Conservation (phyloP, 768 basidiomycete species). For the Lactarius tabidus region DNA sequence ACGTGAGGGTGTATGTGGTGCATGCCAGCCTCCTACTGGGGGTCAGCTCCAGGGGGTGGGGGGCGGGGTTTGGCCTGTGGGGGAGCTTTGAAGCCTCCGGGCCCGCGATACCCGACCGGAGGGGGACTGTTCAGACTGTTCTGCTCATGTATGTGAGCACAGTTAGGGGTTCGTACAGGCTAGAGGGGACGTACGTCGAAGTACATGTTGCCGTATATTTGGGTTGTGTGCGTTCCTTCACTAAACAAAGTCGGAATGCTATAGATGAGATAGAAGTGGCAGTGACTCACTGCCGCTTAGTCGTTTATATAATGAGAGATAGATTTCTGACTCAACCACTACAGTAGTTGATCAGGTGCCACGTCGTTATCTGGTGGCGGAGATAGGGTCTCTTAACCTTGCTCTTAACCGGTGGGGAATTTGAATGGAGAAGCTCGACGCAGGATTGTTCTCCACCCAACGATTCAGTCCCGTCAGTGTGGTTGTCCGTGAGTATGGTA, state of each 20-base stretch:
- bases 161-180: too few relatives aligned
- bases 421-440: too few relatives aligned
- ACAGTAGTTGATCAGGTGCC: too few relatives aligned
- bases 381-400: too few relatives aligned
- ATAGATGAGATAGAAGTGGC: neutral
- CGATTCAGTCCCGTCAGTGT: too few relatives aligned
- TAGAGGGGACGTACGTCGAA: slow-evolving; percentile 9
- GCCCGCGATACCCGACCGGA: slow-evolving; percentile 27
- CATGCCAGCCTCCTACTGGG: slow-evolving; percentile 54
- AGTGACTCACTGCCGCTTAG: too few relatives aligned
- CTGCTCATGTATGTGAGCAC: neutral
- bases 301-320: neutral
- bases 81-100: slow-evolving; percentile 34
- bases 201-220: slow-evolving; percentile 7
- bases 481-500: too few relatives aligned
- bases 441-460: too few relatives aligned
- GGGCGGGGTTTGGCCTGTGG: slow-evolving; percentile 37
- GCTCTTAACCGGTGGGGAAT: too few relatives aligned
- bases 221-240: neutral
- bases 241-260: neutral
- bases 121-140: slow-evolving; percentile 2
- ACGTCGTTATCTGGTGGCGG: too few relatives aligned
- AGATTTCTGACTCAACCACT: too few relatives aligned
- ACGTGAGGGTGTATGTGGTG: neutral
- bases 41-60: slow-evolving; percentile 66